Percentiles rank a stretch among this genome's conserved stretches.
phyloP scores from a whole-genome alignment of 2,329 filamentous ascomycete species.

The Grosmannia clavigera region DNA sequence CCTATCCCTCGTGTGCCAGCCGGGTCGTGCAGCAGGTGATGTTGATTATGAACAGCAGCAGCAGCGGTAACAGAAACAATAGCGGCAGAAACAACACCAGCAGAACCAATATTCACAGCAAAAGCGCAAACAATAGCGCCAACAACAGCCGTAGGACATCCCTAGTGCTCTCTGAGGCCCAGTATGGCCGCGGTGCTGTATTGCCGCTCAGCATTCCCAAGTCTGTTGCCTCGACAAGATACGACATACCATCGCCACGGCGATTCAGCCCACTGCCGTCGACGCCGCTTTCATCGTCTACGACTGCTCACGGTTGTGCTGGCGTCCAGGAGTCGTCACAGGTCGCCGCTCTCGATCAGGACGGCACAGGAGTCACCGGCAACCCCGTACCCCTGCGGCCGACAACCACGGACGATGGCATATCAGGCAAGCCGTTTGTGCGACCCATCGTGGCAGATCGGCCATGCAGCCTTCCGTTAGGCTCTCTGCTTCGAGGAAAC shows the following conservation, averaged over 20 bases:
- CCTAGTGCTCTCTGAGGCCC: neutral
- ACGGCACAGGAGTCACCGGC: neutral
- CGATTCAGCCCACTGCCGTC: neutral
- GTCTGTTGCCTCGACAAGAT: neutral
- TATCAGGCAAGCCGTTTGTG: conserved; percentile 42
- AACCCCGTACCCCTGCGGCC: conserved; percentile 13
- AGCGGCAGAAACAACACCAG: neutral
- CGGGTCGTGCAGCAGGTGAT: conserved; percentile 34
- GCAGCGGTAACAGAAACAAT: too few relatives aligned
- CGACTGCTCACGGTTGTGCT: neutral
- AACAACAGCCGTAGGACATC: neutral
- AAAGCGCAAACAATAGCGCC: conserved; percentile 1
- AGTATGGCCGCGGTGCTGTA: neutral
- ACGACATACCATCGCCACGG: neutral
- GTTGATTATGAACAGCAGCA: conserved; percentile 13
- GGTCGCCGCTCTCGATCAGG: neutral
- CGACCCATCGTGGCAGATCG: conserved; percentile 27
- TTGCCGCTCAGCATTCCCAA: neutral
- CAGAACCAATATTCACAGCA: neutral
- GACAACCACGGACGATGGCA: conserved; percentile 31
- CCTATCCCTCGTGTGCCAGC: too few relatives aligned
- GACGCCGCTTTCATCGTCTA: neutral
- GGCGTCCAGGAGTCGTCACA: neutral
- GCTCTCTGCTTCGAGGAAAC: conserved; percentile 15
- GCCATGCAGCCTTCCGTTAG: conserved; percentile 15